phyloP scores from a whole-genome alignment of 352 stramenopile species.

The Globisporangium echinulatum region DNA sequence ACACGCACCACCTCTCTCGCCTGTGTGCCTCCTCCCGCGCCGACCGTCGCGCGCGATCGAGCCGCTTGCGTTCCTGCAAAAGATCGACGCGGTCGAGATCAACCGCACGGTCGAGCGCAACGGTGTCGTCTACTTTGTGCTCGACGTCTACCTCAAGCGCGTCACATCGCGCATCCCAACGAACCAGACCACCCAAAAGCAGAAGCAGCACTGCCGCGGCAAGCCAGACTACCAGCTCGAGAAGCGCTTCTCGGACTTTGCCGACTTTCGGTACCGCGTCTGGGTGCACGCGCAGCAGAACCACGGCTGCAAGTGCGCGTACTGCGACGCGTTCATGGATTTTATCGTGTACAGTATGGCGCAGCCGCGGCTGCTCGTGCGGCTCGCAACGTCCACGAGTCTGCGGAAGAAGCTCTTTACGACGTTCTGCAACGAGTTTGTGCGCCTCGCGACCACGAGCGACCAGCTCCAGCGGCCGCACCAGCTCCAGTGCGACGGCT shows the following conservation, averaged over 20 bases:
- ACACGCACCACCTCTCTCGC: conserved; percentile 1
- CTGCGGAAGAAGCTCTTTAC: conserved; percentile 35
- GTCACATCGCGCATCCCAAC: conserved; percentile 52
- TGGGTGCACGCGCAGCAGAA: conserved; percentile 40
- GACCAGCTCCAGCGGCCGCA: conserved; percentile 8
- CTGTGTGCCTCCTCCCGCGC: conserved; percentile 8
- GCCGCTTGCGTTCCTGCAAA: conserved; percentile 16
- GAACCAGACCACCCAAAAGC: conserved; percentile 20
- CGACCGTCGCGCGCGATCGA: conserved; percentile 9
- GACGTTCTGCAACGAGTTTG: conserved; percentile 45
- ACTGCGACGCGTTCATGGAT: conserved; percentile 43
- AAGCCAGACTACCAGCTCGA: conserved; percentile 40
- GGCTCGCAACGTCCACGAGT: conserved; percentile 27
- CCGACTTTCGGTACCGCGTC: conserved; percentile 40
- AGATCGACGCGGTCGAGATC: conserved; percentile 28
- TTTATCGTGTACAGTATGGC: conserved; percentile 47
- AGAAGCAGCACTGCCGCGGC: no score
- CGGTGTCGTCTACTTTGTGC: conserved; percentile 22
- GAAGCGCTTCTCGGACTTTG: conserved; percentile 47
- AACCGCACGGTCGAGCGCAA: conserved; percentile 15
- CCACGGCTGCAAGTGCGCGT: conserved; percentile 28
- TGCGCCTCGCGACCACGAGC: conserved; percentile 29
- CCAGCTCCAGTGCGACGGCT: no score
- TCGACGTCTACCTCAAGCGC: conserved; percentile 55
- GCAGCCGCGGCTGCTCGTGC: conserved; percentile 43